Evolutionary conservation across 1,284 basidiomycete genomes (phyloP), one percentile per base, ranked within the genome.

Genomic region (Taiwanofungus camphoratus): DNA sequence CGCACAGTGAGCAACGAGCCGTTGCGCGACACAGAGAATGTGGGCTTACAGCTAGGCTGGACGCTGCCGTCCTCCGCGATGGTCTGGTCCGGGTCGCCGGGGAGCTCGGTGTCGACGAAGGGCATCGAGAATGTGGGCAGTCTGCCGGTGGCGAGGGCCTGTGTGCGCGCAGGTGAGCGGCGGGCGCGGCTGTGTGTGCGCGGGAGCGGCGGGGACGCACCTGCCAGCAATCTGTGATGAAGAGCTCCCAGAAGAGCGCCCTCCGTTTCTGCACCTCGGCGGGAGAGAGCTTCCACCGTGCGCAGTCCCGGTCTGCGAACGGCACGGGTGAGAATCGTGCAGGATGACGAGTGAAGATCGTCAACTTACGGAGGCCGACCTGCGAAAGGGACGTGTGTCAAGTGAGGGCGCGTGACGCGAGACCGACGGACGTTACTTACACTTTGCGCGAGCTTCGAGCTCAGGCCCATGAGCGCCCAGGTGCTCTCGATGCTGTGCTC

Each of bases 221-320:
- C 59, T 66, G 51, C 60, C 54, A 57, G 52, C 65, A 47, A 49
- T 64, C 50, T 27, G 55, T 58, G 29, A 66, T 67, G 35, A 71
- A 62, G 16, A 84, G 58, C 51, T 73, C 69, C 70, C 70, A 73
- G 50, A 71, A 71, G 4, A 71, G 56, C 26, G 62, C 61, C 18
- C 70, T 60, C n/a, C 70, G 62, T 42, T 67, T 63, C 44, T 71
- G 68, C 5, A 66, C 65, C 42, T 68, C 62, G n/a, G 60, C 52
- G 3, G 65, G 54, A 2, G 57, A 55, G 13, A 62, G 53, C 39
- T 68, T 66, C 66, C 67, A 73, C 26, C 66, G 55, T 2, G 67
- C 64, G 38, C 63, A 61, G 44, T 73, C 70, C 1, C 67, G 67
- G 56, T 73, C 70, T 72, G 41, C 4, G 4, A 27, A 22, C 8